A percentile compares a stretch with the other conserved stretches of the same genome.
Evolutionary conservation across 2,329 filamentous ascomycete genomes (phyloP).

Genomic region (Xylaria sp.): DNA sequence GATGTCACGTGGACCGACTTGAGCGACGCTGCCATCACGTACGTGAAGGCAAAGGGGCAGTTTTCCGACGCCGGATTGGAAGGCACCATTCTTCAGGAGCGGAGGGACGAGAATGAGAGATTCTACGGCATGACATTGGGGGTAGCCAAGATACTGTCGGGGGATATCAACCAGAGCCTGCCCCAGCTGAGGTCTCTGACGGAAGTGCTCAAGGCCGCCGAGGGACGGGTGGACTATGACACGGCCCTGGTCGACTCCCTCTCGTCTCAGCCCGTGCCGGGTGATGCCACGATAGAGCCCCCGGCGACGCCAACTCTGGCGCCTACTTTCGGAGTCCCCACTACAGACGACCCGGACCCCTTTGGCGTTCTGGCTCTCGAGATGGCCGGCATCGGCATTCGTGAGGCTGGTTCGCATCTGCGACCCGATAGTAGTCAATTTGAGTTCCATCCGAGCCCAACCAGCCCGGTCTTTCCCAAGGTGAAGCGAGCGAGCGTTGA

Average conservation of each 20-base stretch:
- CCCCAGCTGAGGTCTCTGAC: constrained; percentile 70
- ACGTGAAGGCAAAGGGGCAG: constrained; percentile 67
- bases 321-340: constrained; percentile 79
- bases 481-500: constrained; percentile 75
- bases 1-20: constrained; percentile 63
- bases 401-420: constrained; percentile 83
- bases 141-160: constrained; percentile 66
- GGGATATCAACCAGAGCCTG: constrained; percentile 63
- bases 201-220: constrained; percentile 87
- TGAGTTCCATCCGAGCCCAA: constrained; percentile 80
- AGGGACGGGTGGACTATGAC: constrained; percentile 83
- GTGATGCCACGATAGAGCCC: constrained; percentile 71
- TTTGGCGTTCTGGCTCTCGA: constrained; percentile 93
- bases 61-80: constrained; percentile 64
- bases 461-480: constrained; percentile 73
- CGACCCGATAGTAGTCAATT: constrained; percentile 83
- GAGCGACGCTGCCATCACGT: constrained; percentile 65
- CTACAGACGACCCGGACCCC: constrained; percentile 85
- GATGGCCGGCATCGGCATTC: constrained; percentile 86
- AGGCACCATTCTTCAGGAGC: constrained; percentile 66
- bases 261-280: constrained; percentile 75
- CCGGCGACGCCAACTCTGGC: constrained; percentile 52
- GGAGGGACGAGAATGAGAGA: constrained; percentile 68
- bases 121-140: constrained; percentile 63
- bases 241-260: constrained; percentile 70